These are phyloP conservation scores for Chernovozyma aurita DNA, from an alignment of 1,139 yeast species.

Conservation along the genomic window DNA sequence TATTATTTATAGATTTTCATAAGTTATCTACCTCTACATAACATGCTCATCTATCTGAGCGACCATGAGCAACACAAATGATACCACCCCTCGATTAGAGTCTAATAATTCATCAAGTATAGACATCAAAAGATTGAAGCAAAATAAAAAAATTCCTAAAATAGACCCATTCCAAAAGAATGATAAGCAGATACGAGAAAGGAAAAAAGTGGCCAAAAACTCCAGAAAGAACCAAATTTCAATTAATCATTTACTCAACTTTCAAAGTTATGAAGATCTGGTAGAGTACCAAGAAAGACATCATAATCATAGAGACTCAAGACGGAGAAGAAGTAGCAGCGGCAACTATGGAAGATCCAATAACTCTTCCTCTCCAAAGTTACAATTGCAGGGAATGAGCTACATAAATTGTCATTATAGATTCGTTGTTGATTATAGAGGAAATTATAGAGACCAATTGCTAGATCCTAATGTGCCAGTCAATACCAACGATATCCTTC, in stretches of 20 bases:
- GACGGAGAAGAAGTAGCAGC: conserved; percentile 13
- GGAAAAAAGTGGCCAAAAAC: conserved; percentile 10
- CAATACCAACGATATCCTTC: conserved; percentile 54
- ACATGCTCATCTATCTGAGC: not conserved
- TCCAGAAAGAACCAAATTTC: conserved; percentile 51
- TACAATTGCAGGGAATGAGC: conserved; percentile 60
- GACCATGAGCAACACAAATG: not conserved
- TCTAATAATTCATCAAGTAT: not conserved
- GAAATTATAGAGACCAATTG: conserved; percentile 52
- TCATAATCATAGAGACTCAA: conserved; percentile 14
- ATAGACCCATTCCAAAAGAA: not conserved
- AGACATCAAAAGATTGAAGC: not conserved
- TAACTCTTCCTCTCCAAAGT: conserved; percentile 10
- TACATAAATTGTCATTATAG: conserved; percentile 84
- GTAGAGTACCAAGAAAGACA: conserved; percentile 32
- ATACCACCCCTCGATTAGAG: not conserved
- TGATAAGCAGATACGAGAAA: conserved; percentile 9
- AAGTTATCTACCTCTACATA: too few relatives aligned
- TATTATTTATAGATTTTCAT: too few relatives aligned
- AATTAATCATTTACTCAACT: conserved; percentile 61
- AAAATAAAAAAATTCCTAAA: not conserved
- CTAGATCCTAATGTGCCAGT: conserved; percentile 75
- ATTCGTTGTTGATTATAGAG: conserved; percentile 66
- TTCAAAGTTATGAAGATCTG: conserved; percentile 51
- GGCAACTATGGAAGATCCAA: conserved; percentile 4